These are phyloP conservation scores for Epichloe aotearoae DNA, from an alignment of 2,329 filamentous ascomycete species.

Conservation along the genomic window DNA sequence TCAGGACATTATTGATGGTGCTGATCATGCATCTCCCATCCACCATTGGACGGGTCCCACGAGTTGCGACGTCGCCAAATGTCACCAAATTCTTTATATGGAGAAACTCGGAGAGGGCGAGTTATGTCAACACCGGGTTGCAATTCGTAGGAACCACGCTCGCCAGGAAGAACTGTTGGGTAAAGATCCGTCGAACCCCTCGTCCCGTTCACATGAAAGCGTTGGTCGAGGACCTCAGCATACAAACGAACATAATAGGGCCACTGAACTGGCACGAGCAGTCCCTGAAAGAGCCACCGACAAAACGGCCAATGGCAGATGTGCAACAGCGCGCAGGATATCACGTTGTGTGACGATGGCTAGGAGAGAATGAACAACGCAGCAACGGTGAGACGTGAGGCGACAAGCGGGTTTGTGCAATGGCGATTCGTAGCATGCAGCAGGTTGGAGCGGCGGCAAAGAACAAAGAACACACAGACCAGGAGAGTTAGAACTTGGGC, in stretches of 20 bases:
- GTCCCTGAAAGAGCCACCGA: neutral
- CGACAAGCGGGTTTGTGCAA: slow-evolving; percentile 7
- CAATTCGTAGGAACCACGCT: neutral
- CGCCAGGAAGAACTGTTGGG: neutral
- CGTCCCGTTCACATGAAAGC: neutral
- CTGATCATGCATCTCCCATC: slow-evolving; percentile 1
- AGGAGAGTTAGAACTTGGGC: neutral
- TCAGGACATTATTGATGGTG: slow-evolving; percentile 4
- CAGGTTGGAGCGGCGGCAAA: slow-evolving; percentile 1
- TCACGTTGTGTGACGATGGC: neutral
- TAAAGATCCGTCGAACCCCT: neutral
- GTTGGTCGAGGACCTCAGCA: neutral
- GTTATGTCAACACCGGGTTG: neutral
- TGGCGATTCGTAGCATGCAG: slow-evolving; percentile 11
- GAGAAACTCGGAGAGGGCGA: neutral
- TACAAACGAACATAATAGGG: neutral
- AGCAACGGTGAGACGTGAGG: slow-evolving; percentile 5
- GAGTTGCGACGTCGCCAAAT: slow-evolving; percentile 1
- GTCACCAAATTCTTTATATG: neutral
- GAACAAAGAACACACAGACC: slow-evolving; percentile 2
- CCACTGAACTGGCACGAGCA: slow-evolving; percentile 3
- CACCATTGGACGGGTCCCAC: neutral
- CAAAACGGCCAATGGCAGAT: neutral
- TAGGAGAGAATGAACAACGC: slow-evolving; percentile 2
- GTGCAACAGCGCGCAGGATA: slow-evolving; percentile 1